phyloP scores from a whole-genome alignment of 495 filamentous ascomycete species.

The Cudoniella acicularis region DNA sequence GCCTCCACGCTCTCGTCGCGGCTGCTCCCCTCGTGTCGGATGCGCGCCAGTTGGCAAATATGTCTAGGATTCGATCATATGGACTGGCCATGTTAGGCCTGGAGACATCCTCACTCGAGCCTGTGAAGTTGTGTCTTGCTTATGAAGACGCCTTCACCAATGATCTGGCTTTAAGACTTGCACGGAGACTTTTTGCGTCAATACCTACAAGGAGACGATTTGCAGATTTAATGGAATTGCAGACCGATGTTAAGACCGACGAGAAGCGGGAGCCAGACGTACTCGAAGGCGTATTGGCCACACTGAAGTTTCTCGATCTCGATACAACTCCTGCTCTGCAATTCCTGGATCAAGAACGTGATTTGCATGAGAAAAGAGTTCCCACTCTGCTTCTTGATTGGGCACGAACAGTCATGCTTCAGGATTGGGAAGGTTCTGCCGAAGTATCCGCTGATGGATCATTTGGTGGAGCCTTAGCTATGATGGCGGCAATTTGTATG shows the following conservation, averaged over 20 bases:
- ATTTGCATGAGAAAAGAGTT: slow-evolving; percentile 48
- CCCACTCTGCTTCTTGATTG: slow-evolving; percentile 66
- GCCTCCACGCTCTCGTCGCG: slow-evolving; percentile 49
- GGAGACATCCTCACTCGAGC: slow-evolving; percentile 22
- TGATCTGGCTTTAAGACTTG: slow-evolving; percentile 46
- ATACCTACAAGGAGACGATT: slow-evolving; percentile 45
- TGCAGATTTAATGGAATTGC: slow-evolving; percentile 35
- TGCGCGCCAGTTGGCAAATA: slow-evolving; percentile 39
- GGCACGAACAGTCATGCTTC: slow-evolving; percentile 70
- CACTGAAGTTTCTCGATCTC: slow-evolving; percentile 42
- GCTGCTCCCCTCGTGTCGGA: slow-evolving; percentile 45
- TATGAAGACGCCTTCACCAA: slow-evolving; percentile 55
- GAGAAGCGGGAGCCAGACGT: slow-evolving; percentile 38
- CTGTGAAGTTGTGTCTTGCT: slow-evolving; percentile 40
- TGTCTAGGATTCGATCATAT: slow-evolving; percentile 48
- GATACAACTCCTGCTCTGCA: slow-evolving; percentile 35
- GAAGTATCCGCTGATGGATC: slow-evolving; percentile 61
- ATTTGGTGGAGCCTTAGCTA: slow-evolving; percentile 68
- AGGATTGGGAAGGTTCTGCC: slow-evolving; percentile 73
- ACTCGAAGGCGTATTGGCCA: slow-evolving; percentile 41
- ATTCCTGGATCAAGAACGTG: slow-evolving; percentile 43
- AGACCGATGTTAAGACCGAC: slow-evolving; percentile 10
- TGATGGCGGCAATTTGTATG: slow-evolving; percentile 72
- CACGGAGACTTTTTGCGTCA: slow-evolving; percentile 46
- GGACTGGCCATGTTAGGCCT: slow-evolving; percentile 36